Evolutionary conservation across 805 yeast species (phyloP).

Genomic region (Sugiyamaella marilandica): DNA sequence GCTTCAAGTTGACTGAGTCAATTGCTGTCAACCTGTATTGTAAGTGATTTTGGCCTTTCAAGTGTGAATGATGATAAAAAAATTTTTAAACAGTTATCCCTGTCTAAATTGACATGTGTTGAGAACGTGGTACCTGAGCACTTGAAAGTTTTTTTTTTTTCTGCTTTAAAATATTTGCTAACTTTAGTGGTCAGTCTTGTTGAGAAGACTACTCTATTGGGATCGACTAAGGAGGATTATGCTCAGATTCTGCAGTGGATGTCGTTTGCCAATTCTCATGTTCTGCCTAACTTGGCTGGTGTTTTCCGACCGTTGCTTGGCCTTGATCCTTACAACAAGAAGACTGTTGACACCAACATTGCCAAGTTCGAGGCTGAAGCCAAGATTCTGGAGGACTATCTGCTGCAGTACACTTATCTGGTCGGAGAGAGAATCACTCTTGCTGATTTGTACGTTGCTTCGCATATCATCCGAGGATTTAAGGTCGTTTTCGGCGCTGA

Average conservation of each 20-base stretch:
- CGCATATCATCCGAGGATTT: conserved; percentile 51
- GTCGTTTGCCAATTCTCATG: conserved; percentile 69
- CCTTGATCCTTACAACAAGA: conserved; percentile 71
- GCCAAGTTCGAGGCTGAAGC: conserved; percentile 39
- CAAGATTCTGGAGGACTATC: conserved; percentile 50
- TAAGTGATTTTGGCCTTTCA: conserved; percentile 27
- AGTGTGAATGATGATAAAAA: conserved; percentile 29
- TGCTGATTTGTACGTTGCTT: conserved; percentile 61
- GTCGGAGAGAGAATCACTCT: conserved; percentile 62
- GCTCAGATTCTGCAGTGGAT: conserved; percentile 71
- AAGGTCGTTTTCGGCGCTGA: conserved; percentile 54
- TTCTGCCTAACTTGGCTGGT: conserved; percentile 43
- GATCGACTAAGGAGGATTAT: conserved; percentile 59
- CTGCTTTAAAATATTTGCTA: background rate
- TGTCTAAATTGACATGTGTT: conserved; percentile 36
- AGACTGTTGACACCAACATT: conserved; percentile 45
- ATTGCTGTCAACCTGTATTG: conserved; percentile 57
- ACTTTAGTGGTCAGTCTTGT: conserved; percentile 17
- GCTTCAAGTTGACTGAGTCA: conserved; percentile 58
- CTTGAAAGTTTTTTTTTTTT: background rate
- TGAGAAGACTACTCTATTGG: conserved; percentile 45
- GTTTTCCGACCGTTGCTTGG: conserved; percentile 64
- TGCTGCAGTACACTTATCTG: conserved; percentile 57
- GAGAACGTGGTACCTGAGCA: conserved; percentile 22
- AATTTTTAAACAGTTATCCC: conserved; percentile 38